Base-by-base conservation (phyloP, 73 alveolate genomes). In the Paramecium sexaurelia region DNA sequence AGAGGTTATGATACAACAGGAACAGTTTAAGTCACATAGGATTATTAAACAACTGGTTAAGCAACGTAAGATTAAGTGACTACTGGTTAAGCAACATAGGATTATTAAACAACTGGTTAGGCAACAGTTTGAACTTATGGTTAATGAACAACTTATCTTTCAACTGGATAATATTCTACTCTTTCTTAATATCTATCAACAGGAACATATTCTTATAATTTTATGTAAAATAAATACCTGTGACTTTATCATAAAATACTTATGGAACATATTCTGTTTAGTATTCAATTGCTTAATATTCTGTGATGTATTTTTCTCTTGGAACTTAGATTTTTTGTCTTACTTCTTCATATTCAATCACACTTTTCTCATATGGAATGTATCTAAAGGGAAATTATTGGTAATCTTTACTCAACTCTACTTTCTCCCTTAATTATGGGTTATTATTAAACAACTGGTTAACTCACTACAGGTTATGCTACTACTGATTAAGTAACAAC, bases 311-410 rank as follows among this genome's bases (percentile, higher is more conserved):
- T 78, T 67, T 87, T 45, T 87, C 87, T 75, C 67, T 67, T 55
- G 93, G 93, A 22, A 87, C 89, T 51, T 87, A 87, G 2, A 66
- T 83, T 19, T 24, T 56, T 67, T 75, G 27, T 87, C 85, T 51
- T 2, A 87, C 93, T 33, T 73, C 93, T 87, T 87, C 93, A 39
- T 87, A 87, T 87, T 87, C 93, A 22, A 67, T 87, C 7, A 37
- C 69, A 10, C 89, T 37, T 27, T 67, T 87, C 75, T 87, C 93
- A 36, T 87, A 87, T 10, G 93, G 93, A 66, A 87, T 67, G 83
- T 87, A 87, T 87, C 85, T 68, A 68, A 68, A 56, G 37, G 13
- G 4, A 27, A 9, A 29, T 26, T n/a, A 57, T n/a, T 9, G 1
- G 29, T 68, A n/a, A 68, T 24, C 15, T n/a, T 7, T 68, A 68